These are phyloP conservation scores for Oryza glaberrima DNA, from an alignment of 176 grass and related monocot genomes.

Conservation along the genomic window DNA sequence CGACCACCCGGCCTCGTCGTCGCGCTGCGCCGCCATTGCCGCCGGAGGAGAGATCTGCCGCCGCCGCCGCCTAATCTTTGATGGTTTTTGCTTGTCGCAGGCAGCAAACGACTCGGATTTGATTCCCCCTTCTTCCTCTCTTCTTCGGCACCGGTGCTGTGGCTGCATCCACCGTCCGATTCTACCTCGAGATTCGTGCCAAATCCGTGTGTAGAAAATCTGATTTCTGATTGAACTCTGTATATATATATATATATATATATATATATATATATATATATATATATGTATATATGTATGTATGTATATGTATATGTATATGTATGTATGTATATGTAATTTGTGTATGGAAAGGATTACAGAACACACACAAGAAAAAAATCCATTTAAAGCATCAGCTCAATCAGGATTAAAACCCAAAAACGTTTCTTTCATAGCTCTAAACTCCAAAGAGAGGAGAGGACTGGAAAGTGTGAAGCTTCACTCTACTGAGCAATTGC, in stretches of 20 bases:
- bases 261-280: too few relatives aligned
- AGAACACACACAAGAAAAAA: too few relatives aligned
- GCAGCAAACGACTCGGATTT: not conserved
- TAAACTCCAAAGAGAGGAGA: too few relatives aligned
- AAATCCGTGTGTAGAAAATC: too few relatives aligned
- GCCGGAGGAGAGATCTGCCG: conserved; percentile 18
- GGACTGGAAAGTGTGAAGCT: too few relatives aligned
- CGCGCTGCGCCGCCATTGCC: conserved; percentile 33
- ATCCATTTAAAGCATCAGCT: not conserved
- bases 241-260: too few relatives aligned
- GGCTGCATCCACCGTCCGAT: not conserved
- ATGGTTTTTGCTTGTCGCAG: not conserved
- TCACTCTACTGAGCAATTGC: not conserved
- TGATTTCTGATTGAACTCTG: too few relatives aligned
- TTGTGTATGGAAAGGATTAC: too few relatives aligned
- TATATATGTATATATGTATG: too few relatives aligned
- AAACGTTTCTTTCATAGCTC: not conserved
- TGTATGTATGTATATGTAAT: too few relatives aligned
- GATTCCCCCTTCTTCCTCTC: too few relatives aligned
- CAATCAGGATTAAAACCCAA: not conserved
- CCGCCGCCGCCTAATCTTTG: not conserved
- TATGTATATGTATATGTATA: too few relatives aligned
- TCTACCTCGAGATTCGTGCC: not conserved
- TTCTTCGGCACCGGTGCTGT: not conserved
- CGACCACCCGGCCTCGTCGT: conserved; percentile 54